Evolutionary conservation across 441 rosid genomes (phyloP), one percentile per base, ranked within the genome.

Genomic region (Mallotus japonicus): DNA sequence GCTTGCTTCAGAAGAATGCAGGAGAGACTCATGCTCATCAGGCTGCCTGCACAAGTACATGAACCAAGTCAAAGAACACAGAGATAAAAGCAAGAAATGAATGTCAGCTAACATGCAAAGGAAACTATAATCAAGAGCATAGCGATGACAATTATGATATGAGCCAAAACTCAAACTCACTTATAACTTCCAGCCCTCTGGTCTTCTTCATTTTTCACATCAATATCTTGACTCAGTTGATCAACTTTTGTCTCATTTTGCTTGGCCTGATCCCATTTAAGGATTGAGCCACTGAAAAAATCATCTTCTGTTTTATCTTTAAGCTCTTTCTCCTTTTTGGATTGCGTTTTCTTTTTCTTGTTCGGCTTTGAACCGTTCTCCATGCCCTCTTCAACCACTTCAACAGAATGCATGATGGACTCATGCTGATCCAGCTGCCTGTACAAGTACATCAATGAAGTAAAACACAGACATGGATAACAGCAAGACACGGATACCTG

Each of bases 331-430:
- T 54, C 58, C 72, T 69, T 73, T 24, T 62, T 51, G 17, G 49
- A 42, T 60, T 32, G 15, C 58, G 20, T 57, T 24, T 72, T 75
- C 55, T n/a, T 54, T 66, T 63, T 81, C 81, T 59, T 77, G 67
- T 81, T 72, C 47, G 51, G 34, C 72, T 67, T 67, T 57, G 69
- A 16, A 20, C 15, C 59, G 62, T 44, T 67, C 20, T 22, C 76
- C 13, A n/a, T 44, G 47, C 44, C 67, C 24, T 5, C 42, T 32
- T 22, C 69, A 37, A 37, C 46, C 24, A 5, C 42, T 47, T 22
- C 69, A 37, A 37, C 46, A 10, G 54, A 68, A 62, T 51, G 73
- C 20, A 34, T 68, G 7, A 62, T 28, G 65, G 49, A 44, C 13
- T 65, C 24, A 40, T 8, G 28, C 22, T 57, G 37, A 50, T 69